Conservation (phyloP, 805 yeast species). For the Nematodospora valgi region DNA sequence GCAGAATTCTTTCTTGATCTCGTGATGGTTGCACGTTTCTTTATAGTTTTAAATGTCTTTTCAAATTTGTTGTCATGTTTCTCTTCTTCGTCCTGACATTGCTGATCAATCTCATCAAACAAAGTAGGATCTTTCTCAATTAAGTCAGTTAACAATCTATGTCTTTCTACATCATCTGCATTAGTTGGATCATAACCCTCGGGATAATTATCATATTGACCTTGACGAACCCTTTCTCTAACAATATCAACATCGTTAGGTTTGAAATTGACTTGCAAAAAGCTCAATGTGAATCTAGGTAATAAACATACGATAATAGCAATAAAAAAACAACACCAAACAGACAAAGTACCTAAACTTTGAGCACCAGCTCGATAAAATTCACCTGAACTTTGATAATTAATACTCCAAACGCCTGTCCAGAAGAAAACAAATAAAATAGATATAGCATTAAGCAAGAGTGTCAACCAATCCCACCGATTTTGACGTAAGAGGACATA, state of each 20-base stretch:
- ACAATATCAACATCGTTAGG: constrained; percentile 72
- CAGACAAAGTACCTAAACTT: constrained; percentile 55
- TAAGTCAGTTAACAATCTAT: constrained; percentile 28
- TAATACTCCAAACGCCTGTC: constrained; percentile 76
- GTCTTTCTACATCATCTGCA: constrained; percentile 38
- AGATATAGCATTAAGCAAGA: constrained; percentile 51
- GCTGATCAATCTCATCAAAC: constrained; percentile 31
- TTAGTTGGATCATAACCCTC: constrained; percentile 53
- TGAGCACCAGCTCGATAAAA: constrained; percentile 65
- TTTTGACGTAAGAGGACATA: constrained; percentile 66
- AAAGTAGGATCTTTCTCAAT: constrained; percentile 32
- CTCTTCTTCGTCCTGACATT: constrained; percentile 14
- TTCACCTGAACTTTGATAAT: constrained; percentile 47
- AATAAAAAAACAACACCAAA: constrained; percentile 63
- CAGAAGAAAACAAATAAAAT: constrained; percentile 61
- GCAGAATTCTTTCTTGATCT: constrained; percentile 22
- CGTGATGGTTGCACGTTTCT: constrained; percentile 26
- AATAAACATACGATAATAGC: constrained; percentile 53
- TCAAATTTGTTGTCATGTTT: constrained; percentile 15
- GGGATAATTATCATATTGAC: constrained; percentile 50
- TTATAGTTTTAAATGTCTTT: constrained; percentile 33
- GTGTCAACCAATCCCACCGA: constrained; percentile 75
- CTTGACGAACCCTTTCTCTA: constrained; percentile 53
- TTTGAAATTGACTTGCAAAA: constrained; percentile 46
- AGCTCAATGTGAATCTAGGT: constrained; percentile 58